phyloP scores from a whole-genome alignment of 2,329 filamentous ascomycete genomes.

The Exophiala alcalophila region DNA sequence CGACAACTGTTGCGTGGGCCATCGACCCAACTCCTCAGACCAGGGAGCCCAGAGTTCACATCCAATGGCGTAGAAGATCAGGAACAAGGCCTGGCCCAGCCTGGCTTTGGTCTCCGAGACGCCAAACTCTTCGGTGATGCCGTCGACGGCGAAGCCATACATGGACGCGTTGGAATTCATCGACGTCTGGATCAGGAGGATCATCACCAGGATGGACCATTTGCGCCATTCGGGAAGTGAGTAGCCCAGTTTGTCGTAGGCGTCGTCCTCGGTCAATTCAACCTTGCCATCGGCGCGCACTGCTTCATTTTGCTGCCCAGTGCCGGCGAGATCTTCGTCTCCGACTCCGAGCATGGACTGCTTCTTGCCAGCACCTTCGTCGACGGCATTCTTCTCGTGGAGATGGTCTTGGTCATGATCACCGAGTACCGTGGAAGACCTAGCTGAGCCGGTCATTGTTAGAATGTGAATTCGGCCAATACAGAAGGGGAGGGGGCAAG shows the following conservation, averaged over 20 bases:
- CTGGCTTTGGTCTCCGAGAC: conserved; percentile 66
- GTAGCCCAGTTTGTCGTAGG: conserved; percentile 63
- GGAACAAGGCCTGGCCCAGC: conserved; percentile 70
- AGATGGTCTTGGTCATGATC: too few species aligned
- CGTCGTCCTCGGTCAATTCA: conserved; percentile 54
- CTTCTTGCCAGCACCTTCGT: too few species aligned
- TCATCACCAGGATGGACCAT: conserved; percentile 45
- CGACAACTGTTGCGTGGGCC: conserved; percentile 69
- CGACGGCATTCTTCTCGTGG: too few species aligned
- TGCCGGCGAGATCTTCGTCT: conserved; percentile 9
- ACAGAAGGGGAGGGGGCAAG: too few species aligned
- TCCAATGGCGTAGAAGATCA: conserved; percentile 78
- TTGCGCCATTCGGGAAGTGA: conserved; percentile 44
- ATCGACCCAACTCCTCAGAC: conserved; percentile 76
- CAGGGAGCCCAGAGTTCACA: conserved; percentile 86
- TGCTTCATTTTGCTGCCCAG: conserved; percentile 29
- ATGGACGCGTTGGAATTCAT: conserved; percentile 76
- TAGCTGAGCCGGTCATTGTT: too few species aligned
- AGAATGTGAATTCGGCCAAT: too few species aligned
- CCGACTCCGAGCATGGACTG: too few species aligned
- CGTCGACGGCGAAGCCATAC: conserved; percentile 64
- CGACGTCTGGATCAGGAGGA: conserved; percentile 68
- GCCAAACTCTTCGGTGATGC: conserved; percentile 62
- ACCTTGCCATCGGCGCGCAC: conserved; percentile 29
- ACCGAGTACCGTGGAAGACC: too few species aligned